Conservation (phyloP, 164 flowering plant genomes). For the Magnolia sinica region DNA sequence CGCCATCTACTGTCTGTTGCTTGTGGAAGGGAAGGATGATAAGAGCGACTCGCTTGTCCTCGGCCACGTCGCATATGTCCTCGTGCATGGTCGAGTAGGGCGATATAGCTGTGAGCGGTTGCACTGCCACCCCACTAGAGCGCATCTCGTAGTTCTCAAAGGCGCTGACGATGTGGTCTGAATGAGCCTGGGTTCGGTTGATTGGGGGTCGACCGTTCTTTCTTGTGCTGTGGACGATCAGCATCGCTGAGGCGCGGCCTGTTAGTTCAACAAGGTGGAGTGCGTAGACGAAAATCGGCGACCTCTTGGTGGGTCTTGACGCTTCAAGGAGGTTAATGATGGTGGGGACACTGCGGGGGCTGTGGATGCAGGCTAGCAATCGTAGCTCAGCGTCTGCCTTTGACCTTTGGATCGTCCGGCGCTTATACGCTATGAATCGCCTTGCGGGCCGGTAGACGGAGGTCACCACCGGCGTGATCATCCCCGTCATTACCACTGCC, state of each 20-base stretch:
- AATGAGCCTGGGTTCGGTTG: slow-evolving; percentile 19
- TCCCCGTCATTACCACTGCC: slow-evolving; percentile 15
- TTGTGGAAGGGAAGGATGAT: slow-evolving; percentile 35
- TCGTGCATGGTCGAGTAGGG: slow-evolving; percentile 32
- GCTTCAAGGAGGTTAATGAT: slow-evolving; percentile 28
- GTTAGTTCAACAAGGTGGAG: slow-evolving; percentile 30
- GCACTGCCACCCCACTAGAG: slow-evolving; percentile 12
- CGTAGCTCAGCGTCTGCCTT: slow-evolving; percentile 19
- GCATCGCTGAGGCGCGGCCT: slow-evolving; percentile 22
- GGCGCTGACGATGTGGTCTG: slow-evolving; percentile 22
- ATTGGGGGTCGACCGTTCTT: background rate
- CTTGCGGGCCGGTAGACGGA: slow-evolving; percentile 14
- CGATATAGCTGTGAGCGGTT: slow-evolving; percentile 28
- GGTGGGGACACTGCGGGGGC: slow-evolving; percentile 22
- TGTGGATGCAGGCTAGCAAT: slow-evolving; percentile 25
- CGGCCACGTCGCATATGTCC: slow-evolving; percentile 31
- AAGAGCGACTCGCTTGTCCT: slow-evolving; percentile 26
- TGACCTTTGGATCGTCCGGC: slow-evolving; percentile 19
- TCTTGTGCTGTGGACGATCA: slow-evolving; percentile 14
- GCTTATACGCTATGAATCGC: slow-evolving; percentile 18
- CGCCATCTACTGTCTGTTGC: slow-evolving; percentile 29
- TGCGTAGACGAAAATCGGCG: slow-evolving; percentile 19
- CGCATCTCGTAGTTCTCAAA: slow-evolving; percentile 22
- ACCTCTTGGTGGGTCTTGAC: slow-evolving; percentile 17
- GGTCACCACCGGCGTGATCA: slow-evolving; percentile 12